Evolutionary conservation across 106 monocot species (phyloP).

Genomic region (Dendrobium huoshanense): DNA sequence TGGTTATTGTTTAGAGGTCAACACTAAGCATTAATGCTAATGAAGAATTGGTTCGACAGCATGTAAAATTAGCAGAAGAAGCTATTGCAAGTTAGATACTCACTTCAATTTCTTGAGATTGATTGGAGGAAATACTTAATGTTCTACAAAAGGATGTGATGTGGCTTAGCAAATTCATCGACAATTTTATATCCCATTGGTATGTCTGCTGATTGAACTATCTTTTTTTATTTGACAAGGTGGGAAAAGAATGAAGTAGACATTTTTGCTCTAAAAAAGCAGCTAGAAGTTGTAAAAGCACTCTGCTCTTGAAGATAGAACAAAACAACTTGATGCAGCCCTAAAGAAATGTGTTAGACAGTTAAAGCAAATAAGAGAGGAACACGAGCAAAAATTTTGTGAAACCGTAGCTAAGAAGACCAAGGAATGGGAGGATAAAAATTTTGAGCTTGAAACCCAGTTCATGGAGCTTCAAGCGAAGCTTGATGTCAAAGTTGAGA

Average conservation of each 20-base stretch:
- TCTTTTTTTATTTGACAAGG: background rate
- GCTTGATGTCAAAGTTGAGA: constrained; percentile 18
- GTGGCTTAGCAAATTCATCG: no score
- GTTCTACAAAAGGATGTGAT: no score
- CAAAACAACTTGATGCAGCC: constrained; percentile 26
- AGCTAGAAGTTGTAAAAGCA: constrained; percentile 24
- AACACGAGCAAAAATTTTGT: constrained; percentile 19
- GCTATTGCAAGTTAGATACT: constrained; percentile 64
- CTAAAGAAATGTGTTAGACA: constrained; percentile 33
- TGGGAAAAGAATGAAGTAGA: constrained; percentile 38
- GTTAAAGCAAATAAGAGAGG: constrained; percentile 24
- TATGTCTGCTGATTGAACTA: background rate
- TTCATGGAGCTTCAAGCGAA: constrained; percentile 15
- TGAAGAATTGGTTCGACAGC: constrained; percentile 76
- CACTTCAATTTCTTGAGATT: background rate
- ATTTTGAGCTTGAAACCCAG: constrained; percentile 15
- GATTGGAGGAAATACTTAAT: background rate
- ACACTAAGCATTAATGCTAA: constrained; percentile 53
- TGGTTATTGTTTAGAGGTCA: rapidly evolving
- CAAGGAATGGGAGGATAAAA: constrained; percentile 21
- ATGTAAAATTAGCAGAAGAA: constrained; percentile 86
- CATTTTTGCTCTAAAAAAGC: constrained; percentile 17
- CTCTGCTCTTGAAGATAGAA: constrained; percentile 18
- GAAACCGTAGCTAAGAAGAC: background rate
- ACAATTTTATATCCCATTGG: background rate